Base-by-base conservation (phyloP, 768 basidiomycete species). In the Suillus brevipes region DNA sequence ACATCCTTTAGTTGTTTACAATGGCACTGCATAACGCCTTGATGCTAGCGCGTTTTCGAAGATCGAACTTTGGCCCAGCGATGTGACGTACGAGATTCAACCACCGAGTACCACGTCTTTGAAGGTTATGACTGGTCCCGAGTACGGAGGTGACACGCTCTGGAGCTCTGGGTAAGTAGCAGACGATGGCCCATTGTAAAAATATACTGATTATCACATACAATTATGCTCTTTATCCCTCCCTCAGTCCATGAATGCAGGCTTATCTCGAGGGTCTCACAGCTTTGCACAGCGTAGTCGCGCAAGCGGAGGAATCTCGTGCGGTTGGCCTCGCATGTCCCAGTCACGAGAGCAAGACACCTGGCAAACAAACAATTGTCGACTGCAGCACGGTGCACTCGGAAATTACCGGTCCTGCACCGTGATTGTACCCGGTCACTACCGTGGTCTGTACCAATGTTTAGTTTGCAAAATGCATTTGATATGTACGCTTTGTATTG, bases 141-240 rank as follows among this genome's bases (percentile, higher is more conserved):
- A 87, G 65, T 79, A 82, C 43, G 92, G 92, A 23, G 91, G 91
- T 25, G 92, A 94, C 70, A 94, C 91, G 1, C 81, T 92, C 9
- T 93, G 89, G 89, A 88, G 85, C 73, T 92, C 90, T 10, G 91
- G 90, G 88, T 87, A 74, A 71, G 83, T 0, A 3, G 14, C n/a
- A 55, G 13, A 37, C 20, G 2, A 60, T 14, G 53, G 1, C 23
- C 23, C 3, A 18, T 37, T 42, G 52, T 52, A 13, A 57, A 23
- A n/a, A n/a, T n/a, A n/a, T n/a, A n/a, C n/a, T n/a, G n/a, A n/a
- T n/a, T n/a, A 25, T 31, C 36, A n/a, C 13, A 36, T 28, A 18
- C 63, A 92, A 90, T 43, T 92, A 92, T 71, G 89, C 91, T 4
- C 80, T 94, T n/a, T 94, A 93, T 78, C 93, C 92, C 3, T 89